Percentiles rank a stretch among this genome's conserved stretches.
These are phyloP conservation scores for Diphasiastrum complanatum DNA, from an alignment of 83 land plant genomes.

Conservation along the genomic window DNA sequence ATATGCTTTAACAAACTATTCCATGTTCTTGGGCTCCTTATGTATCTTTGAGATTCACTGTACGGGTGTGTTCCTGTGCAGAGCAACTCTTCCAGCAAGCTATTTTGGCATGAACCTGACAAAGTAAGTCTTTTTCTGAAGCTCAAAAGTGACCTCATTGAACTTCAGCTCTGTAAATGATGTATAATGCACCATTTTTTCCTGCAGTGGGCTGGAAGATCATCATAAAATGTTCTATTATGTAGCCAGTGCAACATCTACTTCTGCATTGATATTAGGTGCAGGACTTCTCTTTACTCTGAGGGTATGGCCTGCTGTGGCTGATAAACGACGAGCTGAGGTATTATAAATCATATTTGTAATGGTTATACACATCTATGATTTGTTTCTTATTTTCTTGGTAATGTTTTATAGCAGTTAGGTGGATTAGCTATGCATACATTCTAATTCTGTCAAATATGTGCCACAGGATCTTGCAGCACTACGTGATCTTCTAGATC, in stretches of 20 bases:
- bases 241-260: slow-evolving; percentile 25
- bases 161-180: neutral
- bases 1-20: too few species aligned
- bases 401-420: too few species aligned
- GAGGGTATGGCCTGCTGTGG: slow-evolving; percentile 25
- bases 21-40: neutral
- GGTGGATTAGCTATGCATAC: neutral
- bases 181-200: slow-evolving; percentile 3
- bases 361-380: neutral
- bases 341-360: slow-evolving; percentile 6
- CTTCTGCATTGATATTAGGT: slow-evolving; percentile 11
- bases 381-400: neutral
- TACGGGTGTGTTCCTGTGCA: slow-evolving; percentile 5
- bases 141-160: neutral
- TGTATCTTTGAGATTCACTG: slow-evolving; percentile 1
- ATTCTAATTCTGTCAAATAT: neutral
- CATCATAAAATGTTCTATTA: slow-evolving; percentile 31
- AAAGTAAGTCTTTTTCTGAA: slow-evolving; percentile 16
- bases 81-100: slow-evolving; percentile 34
- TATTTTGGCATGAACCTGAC: slow-evolving; percentile 39
- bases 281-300: slow-evolving; percentile 14
- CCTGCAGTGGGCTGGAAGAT: slow-evolving; percentile 34
- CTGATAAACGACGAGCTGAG: slow-evolving; percentile 37
- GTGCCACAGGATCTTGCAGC: slow-evolving; percentile 29
- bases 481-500: slow-evolving; percentile 30